Evolutionary conservation across 257 asterid genomes (phyloP), one percentile per base, ranked within the genome.

Genomic region (Linaria vulgaris): DNA sequence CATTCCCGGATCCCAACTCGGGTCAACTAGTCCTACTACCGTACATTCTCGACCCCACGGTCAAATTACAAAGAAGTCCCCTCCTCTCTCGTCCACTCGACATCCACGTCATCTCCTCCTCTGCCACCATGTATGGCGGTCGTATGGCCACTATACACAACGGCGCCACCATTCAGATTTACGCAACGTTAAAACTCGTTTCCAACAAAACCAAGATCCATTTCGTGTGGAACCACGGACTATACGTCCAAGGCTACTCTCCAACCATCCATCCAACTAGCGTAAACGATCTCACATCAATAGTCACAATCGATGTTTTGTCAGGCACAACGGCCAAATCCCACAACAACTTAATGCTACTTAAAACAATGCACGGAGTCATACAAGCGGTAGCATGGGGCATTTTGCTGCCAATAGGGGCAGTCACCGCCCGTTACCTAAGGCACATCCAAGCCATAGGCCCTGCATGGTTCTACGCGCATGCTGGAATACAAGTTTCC

Each of bases 31-130:
- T 92, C 47, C 83, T 92, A 4, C 77, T 87, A 13, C 97, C 99
- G 0, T 92, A 85, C 78, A 80, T 92, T 31, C 46, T 89, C 0
- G 97, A 87, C 51, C 91, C 97, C 0, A 77, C 85, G 1, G 95
- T 85, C 15, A 92, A 92, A 61, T 71, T 83, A 14, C 97, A 89
- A 61, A 73, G 75, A 10, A 64, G 0, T 54, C 83, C 89, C 3
- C 96, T 92, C 70, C 83, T 89, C 21, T 92, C 99, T n/a, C 90
- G 91, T 12, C 99, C 97, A 6, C 82, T 92, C 2, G 97, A 89
- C 52, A 67, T 80, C 56, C 94, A 87, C 71, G 74, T 85, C 43
- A 66, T 89, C 30, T 67, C 94, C 9, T 92, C 96, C 21, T 85
- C 96, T 1, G 95, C 91, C 23, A 34, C 85, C 47, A 43, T 89